A percentile compares a stretch with the other conserved stretches of the same genome.
These are phyloP conservation scores for Pachyrhizus erosus DNA, from an alignment of 306 rosid genomes.

Conservation along the genomic window DNA sequence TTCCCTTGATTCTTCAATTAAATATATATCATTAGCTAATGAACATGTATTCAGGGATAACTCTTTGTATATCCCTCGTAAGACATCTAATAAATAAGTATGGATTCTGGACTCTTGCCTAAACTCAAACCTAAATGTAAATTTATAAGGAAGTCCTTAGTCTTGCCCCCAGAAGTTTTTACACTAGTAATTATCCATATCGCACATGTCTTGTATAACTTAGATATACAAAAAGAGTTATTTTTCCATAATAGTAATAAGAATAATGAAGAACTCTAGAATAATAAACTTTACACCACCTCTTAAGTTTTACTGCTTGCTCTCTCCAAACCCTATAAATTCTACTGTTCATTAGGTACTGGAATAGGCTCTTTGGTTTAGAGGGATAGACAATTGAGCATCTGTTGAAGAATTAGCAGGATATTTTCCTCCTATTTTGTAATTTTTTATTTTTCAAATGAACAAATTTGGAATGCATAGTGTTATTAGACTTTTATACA, in stretches of 20 bases:
- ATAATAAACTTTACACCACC: conserved; percentile 16
- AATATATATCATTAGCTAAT: not conserved
- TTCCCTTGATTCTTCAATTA: not conserved
- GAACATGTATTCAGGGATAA: not conserved
- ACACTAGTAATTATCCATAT: not conserved
- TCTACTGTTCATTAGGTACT: not conserved
- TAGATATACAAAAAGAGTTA: not conserved
- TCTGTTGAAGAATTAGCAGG: conserved; percentile 12
- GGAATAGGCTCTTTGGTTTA: not conserved
- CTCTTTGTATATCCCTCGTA: not conserved
- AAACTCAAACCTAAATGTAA: too few species aligned
- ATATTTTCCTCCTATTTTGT: not conserved
- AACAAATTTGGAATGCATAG: not conserved
- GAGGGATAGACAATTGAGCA: conserved; percentile 4
- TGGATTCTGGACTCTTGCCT: not conserved
- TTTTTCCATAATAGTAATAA: not conserved
- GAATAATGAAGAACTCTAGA: not conserved
- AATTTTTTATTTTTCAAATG: not conserved
- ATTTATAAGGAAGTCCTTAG: not conserved
- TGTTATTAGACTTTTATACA: not conserved
- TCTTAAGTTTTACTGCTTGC: conserved; percentile 10
- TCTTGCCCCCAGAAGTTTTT: not conserved
- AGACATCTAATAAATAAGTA: not conserved
- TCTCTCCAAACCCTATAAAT: not conserved
- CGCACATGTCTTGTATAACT: not conserved